Evolutionary conservation across 805 yeast species (phyloP), one percentile per base, ranked within the genome.

Genomic region (Metschnikowia cubensis): DNA sequence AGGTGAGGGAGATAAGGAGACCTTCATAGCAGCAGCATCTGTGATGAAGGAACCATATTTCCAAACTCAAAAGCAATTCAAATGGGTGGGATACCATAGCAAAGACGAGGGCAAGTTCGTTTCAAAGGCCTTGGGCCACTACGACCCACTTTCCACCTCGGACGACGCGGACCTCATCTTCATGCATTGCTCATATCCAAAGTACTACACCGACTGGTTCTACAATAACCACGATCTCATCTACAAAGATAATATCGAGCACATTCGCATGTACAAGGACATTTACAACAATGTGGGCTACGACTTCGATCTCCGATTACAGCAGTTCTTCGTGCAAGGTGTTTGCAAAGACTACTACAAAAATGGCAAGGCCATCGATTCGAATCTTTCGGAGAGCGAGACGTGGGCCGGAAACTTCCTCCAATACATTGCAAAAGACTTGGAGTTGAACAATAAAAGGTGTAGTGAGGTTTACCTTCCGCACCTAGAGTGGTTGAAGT

Each of bases 1-100:
- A 1, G 92, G 92, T 25, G 87, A 85, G 69, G 91, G 92, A 46
- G 92, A 86, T 60, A 86, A 86, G 61, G 92, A 86, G 60, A 84
- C 92, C 0, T 85, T 84, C 56, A 76, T 82, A 36, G 81, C 85
- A 8, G 90, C 89, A 1, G 87, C 90, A 3, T 73, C 75, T 48
- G 83, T 69, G 1, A 59, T 80, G 59, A 56, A 64, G 0, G 66
- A 70, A 47, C 74, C 79, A 2, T 82, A 74, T 62, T 80, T 76
- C 61, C 90, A 84, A 63, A 66, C 60, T 67, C 77, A 50, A 59
- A 81, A 61, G 73, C 80, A 50, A 41, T 73, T 73, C 56, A 52
- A 57, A 42, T 73, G 76, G 75, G 61, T 64, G 8, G 65, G 75
- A 3, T 71, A 71, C 57, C 50, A 57, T 4, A 67, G 77, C 59